Conservation (phyloP, 805 yeast species). For the Candida namnaoensis region DNA sequence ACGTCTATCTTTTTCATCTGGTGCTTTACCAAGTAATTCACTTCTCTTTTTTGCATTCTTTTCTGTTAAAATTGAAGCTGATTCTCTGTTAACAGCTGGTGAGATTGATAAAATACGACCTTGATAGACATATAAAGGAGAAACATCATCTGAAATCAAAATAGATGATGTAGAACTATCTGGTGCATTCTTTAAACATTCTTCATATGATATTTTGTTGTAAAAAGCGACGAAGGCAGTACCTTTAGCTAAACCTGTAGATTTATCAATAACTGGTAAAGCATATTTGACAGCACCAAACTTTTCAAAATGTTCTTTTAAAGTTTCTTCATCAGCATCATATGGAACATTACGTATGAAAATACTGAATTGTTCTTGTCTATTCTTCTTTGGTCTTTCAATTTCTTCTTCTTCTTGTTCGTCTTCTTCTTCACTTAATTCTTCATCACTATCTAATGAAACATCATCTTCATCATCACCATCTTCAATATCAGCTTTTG, state of each 20-base stretch:
- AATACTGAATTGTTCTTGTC: constrained; percentile 61
- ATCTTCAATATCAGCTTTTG: constrained; percentile 13
- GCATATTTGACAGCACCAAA: constrained; percentile 92
- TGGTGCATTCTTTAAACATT: constrained; percentile 77
- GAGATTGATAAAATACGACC: constrained; percentile 84
- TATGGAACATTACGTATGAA: constrained; percentile 93
- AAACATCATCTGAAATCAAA: constrained; percentile 86
- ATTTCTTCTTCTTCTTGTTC: constrained; percentile 21
- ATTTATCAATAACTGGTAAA: constrained; percentile 82
- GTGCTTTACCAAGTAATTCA: constrained; percentile 71
- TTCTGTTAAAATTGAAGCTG: constrained; percentile 69
- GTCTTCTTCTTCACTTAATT: constrained; percentile 22
- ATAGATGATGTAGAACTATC: constrained; percentile 52
- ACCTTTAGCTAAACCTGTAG: constrained; percentile 82
- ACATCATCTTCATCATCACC: constrained; percentile 17
- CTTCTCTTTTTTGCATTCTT: constrained; percentile 66
- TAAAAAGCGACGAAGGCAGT: constrained; percentile 90
- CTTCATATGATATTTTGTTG: constrained; percentile 48
- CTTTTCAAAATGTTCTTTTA: constrained; percentile 66
- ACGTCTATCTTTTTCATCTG: constrained; percentile 75
- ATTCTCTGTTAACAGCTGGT: constrained; percentile 79
- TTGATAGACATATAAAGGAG: constrained; percentile 81
- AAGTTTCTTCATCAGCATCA: constrained; percentile 77
- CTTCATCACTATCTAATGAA: constrained; percentile 25
- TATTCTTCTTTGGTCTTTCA: constrained; percentile 38